Evolutionary conservation across 2,329 filamentous ascomycete genomes (phyloP), one percentile per base, ranked within the genome.

Genomic region (Cryphonectria carpinicola): DNA sequence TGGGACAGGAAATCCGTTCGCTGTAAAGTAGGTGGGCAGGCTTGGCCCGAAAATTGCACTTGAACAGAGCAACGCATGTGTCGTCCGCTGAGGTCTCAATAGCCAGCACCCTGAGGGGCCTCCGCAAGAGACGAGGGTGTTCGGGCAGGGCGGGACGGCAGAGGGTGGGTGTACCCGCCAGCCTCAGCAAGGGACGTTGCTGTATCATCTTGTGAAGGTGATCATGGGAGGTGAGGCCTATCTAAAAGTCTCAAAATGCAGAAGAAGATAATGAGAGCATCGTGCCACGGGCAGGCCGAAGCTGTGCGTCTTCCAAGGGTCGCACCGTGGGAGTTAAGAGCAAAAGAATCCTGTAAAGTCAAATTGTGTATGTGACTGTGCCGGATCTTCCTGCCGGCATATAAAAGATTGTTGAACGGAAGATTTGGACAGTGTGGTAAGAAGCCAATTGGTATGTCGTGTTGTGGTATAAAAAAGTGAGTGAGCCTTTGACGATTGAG

Each of bases 31-130:
- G 85, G 7, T 82, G 84, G 13, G 91, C 89, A 63, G 80, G 73
- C 41, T 80, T 76, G 75, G 89, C 2, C 25, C 3, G 19, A 8
- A 7, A 91, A 68, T 93, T 1, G 17, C n/a, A 13, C 8, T 25
- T 19, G 17, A 98, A 85, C 64, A 98, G 82, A 41, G 95, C 92
- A 28, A 98, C 94, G 70, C 92, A 95, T 0, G 95, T 97, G 83
- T 98, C 95, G 82, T 98, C 95, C 85, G 95, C 96, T 3, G 92
- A 94, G 13, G 92, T 92, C 80, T 96, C 93, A 77, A 96, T 94
- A 67, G 92, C 92, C 65, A 95, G 86, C 14, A 65, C 63, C 52
- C 32, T 67, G 25, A 68, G 10, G 35, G 3, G 49, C n/a, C 28
- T 25, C 56, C 7, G 28, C 22, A 7, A 8, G 17, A 5, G 17